Conservation (phyloP, 257 asterid genomes). For the Solanum bulbocastanum region DNA sequence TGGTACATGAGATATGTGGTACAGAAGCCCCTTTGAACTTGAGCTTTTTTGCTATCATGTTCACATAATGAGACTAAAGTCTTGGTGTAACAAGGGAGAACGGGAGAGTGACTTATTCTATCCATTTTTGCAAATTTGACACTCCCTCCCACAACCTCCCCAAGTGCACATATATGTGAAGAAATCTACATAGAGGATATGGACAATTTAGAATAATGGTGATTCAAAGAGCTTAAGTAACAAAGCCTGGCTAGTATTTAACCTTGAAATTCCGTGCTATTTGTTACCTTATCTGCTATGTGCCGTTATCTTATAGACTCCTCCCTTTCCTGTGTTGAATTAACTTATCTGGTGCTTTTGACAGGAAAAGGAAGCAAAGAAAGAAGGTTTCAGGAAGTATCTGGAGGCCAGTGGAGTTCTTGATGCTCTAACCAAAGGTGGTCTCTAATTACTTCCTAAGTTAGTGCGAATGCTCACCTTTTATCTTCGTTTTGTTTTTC, state of each 20-base stretch:
- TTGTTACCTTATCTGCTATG: background rate
- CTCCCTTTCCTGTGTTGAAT: background rate
- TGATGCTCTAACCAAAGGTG: constrained; percentile 88
- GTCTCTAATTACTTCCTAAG: background rate
- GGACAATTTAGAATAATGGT: background rate
- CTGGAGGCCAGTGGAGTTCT: constrained; percentile 84
- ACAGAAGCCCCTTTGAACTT: background rate
- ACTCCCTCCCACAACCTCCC: background rate
- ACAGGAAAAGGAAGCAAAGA: constrained; percentile 94
- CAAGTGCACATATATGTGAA: background rate
- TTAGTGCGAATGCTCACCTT: background rate
- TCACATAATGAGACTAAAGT: background rate
- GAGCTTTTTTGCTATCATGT: background rate
- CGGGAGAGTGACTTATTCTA: too few species aligned
- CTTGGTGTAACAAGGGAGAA: background rate
- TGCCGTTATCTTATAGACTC: background rate
- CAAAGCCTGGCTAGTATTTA: background rate
- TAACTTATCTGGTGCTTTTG: background rate
- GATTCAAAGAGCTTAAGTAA: background rate
- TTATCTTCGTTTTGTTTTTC: background rate
- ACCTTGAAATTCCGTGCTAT: background rate
- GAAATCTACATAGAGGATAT: background rate
- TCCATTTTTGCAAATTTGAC: background rate
- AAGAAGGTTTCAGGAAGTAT: constrained; percentile 91
- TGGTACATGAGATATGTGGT: background rate